Percentiles rank a stretch among this genome's conserved stretches.
Evolutionary conservation across 768 basidiomycete species (phyloP).

Genomic region (Suillus fuscotomentosus): DNA sequence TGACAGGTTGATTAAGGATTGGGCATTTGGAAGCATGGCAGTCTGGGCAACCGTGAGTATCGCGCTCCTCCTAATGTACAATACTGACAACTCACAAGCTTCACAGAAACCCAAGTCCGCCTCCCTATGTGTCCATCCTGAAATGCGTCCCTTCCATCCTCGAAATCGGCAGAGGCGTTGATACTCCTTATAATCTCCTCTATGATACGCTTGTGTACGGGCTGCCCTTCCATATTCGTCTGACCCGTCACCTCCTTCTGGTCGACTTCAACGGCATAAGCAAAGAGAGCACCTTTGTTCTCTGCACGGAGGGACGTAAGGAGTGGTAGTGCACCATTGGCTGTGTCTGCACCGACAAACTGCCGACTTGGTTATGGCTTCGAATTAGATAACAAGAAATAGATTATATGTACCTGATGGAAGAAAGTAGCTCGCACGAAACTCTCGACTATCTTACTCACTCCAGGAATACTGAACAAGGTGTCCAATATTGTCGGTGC

Average conservation of each 20-base stretch:
- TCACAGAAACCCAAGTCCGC: conserved; percentile 83
- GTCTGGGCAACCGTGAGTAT: conserved; percentile 39
- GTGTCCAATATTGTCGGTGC: conserved; percentile 63
- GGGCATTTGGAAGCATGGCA: conserved; percentile 64
- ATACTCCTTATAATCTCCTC: conserved; percentile 76
- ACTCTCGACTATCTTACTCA: conserved; percentile 63
- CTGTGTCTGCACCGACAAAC: conserved; percentile 91
- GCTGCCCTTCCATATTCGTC: conserved; percentile 18
- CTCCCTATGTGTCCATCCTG: conserved; percentile 34
- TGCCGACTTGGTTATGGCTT: conserved; percentile 26
- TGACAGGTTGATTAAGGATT: conserved; percentile 62
- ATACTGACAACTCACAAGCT: conserved; percentile 52
- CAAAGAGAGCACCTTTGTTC: conserved; percentile 76
- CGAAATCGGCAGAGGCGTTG: conserved; percentile 79
- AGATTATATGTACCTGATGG: conserved; percentile 53
- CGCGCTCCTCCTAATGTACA: background rate
- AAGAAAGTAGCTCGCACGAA: conserved; percentile 84
- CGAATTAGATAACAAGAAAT: background rate
- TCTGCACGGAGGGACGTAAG: conserved; percentile 59
- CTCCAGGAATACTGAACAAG: conserved; percentile 46
- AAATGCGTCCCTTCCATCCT: conserved; percentile 42
- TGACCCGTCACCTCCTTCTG: conserved; percentile 46
- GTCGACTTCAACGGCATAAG: conserved; percentile 86
- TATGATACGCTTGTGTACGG: conserved; percentile 60
- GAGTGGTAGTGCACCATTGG: conserved; percentile 61